Evolutionary conservation across 75 land plant genomes (phyloP).

Genomic region (Cryptomeria japonica): DNA sequence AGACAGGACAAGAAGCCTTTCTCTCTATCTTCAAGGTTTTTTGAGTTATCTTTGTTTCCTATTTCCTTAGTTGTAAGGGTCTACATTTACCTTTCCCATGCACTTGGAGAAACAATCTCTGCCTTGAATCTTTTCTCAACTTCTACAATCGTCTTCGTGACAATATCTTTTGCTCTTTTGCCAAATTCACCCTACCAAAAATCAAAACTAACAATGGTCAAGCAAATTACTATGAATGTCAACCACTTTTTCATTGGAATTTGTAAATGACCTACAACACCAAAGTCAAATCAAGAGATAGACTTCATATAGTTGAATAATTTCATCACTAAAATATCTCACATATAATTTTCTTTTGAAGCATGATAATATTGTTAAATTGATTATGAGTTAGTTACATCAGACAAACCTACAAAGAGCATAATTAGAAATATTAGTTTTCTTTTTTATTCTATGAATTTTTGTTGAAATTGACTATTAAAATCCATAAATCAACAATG

Average conservation of each 20-base stretch:
- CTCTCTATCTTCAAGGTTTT: neutral
- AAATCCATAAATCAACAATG: neutral
- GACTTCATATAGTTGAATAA: neutral
- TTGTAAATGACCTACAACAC: neutral
- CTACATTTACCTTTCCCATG: constrained; percentile 97
- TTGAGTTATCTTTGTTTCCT: neutral
- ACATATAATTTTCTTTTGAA: neutral
- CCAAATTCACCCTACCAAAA: constrained; percentile 53
- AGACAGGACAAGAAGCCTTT: neutral
- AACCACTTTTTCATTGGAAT: neutral
- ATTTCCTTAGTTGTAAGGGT: neutral
- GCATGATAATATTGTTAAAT: neutral
- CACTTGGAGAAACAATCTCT: constrained; percentile 73
- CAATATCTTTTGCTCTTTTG: constrained; percentile 58
- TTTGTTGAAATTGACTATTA: neutral
- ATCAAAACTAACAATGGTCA: neutral
- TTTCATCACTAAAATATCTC: neutral
- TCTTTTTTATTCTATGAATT: neutral
- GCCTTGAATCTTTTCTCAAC: constrained; percentile 76
- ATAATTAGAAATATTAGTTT: neutral
- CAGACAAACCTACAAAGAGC: neutral
- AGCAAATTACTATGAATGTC: neutral
- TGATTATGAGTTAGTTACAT: neutral
- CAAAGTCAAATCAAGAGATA: neutral
- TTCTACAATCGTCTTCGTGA: constrained; percentile 71